Percentiles rank a stretch among this genome's conserved stretches.
Evolutionary conservation across 192 early-diverging fungal genomes (phyloP).

Genomic region (Pilaira anomala): DNA sequence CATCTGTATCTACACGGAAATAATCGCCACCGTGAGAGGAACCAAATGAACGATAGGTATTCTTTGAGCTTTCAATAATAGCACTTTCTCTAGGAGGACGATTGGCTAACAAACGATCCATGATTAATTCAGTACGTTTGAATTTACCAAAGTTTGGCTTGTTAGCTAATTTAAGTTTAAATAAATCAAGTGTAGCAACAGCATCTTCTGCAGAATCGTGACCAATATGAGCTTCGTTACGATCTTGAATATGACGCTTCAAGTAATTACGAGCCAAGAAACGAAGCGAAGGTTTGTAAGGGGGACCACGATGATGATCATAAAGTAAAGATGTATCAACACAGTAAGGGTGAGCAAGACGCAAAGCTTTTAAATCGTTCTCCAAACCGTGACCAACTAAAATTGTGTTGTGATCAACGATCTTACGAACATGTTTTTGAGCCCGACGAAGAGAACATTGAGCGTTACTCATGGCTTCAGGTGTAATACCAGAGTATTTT

Average conservation of each 20-base stretch:
- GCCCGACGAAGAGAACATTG: conserved; percentile 43
- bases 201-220: conserved; percentile 76
- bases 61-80: conserved; percentile 28
- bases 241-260: conserved; percentile 53
- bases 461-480: conserved; percentile 35
- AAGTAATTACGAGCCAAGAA: conserved; percentile 51
- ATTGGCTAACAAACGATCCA: conserved; percentile 31
- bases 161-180: conserved; percentile 51
- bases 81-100: conserved; percentile 21
- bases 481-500: conserved; percentile 55
- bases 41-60: conserved; percentile 17
- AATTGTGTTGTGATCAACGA: conserved; percentile 47
- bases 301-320: conserved; percentile 50
- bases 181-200: conserved; percentile 57
- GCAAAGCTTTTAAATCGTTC: conserved; percentile 65
- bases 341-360: conserved; percentile 53
- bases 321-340: conserved; percentile 65
- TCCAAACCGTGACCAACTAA: conserved; percentile 60
- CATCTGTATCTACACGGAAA: conserved; percentile 22
- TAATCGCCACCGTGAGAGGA: conserved; percentile 26
- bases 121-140: conserved; percentile 38
- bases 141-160: conserved; percentile 40
- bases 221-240: conserved; percentile 37
- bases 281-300: conserved; percentile 51
- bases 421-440: conserved; percentile 41